A percentile compares a stretch with the other conserved stretches of the same genome.
These are phyloP conservation scores for Saccharomycopsis fibuligera DNA, from an alignment of 805 yeast genomes.

Conservation along the genomic window DNA sequence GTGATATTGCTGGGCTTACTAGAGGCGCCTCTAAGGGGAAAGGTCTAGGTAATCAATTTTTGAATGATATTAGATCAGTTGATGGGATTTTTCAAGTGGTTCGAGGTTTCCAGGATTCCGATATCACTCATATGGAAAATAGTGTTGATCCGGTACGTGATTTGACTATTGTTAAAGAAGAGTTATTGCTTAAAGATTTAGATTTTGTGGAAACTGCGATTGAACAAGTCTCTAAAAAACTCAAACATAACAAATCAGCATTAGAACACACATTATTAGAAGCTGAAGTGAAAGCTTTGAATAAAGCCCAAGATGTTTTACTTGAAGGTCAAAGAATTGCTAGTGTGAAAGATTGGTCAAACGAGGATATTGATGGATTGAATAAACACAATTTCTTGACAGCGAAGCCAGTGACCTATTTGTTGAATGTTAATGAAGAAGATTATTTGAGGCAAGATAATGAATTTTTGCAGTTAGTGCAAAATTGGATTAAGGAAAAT, in stretches of 20 bases:
- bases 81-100: slow-evolving; percentile 80
- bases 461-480: slow-evolving; percentile 44
- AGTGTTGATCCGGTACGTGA: slow-evolving; percentile 72
- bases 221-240: slow-evolving; percentile 41
- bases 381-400: slow-evolving; percentile 72
- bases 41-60: slow-evolving; percentile 77
- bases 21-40: slow-evolving; percentile 80
- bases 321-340: slow-evolving; percentile 61
- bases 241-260: slow-evolving; percentile 37
- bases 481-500: slow-evolving; percentile 59
- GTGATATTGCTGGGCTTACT: slow-evolving; percentile 79
- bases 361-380: slow-evolving; percentile 57
- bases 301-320: slow-evolving; percentile 39
- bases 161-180: slow-evolving; percentile 68
- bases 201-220: slow-evolving; percentile 58
- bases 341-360: slow-evolving; percentile 53
- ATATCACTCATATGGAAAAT: slow-evolving; percentile 68
- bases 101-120: slow-evolving; percentile 68
- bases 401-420: slow-evolving; percentile 80
- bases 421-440: slow-evolving; percentile 65
- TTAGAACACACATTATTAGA: slow-evolving; percentile 41
- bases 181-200: slow-evolving; percentile 64
- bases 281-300: slow-evolving; percentile 32
- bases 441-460: slow-evolving; percentile 55
- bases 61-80: slow-evolving; percentile 70